Base-by-base conservation (phyloP, 2,329 filamentous ascomycete species). In the Monosporascus sp. region DNA sequence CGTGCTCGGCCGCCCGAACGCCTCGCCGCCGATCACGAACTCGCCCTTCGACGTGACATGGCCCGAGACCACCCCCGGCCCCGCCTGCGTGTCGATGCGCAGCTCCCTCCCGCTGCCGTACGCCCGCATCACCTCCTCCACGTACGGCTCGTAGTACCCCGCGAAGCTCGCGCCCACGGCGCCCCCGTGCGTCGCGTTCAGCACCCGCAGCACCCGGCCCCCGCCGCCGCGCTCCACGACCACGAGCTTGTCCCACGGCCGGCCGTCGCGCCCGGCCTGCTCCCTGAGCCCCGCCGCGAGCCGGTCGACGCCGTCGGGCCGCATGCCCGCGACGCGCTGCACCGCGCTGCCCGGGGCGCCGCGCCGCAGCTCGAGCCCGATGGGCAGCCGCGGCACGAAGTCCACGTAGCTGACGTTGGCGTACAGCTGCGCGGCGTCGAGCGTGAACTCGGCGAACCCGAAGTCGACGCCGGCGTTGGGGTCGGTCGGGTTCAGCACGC, bases 321-420 rank as follows among this genome's bases (percentile, higher is more conserved):
- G 68, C 72, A 88, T 80, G 7, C 87, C 87, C 1, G 74, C 69
- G n/a, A 87, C 72, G 44, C 74, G 70, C 60, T 82, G 76, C 3
- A 72, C 71, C 1, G 55, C 63, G n/a, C 76, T 76, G 16, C 69
- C 66, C 3, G 41, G 1, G 60, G 31, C 9, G 31, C 31, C 64
- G 5, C 71, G 74, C 43, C 71, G 70, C 11, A 85, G 70, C 5
- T 75, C 73, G 56, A 85, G 68, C 1, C 78, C 72, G 27, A 85
- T 76, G 5, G 82, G 81, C 61, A 83, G 62, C n/a, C 72, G 71
- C 37, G 71, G 57, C 5, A 86, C 79, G 64, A 88, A 88, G 67
- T 88, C 85, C 44, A 88, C 85, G 64, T 86, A 83, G 64, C 76
- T 82, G 69, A 88, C 86, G 57, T 85, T 85, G 52, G 80, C 82